Conservation (phyloP, 495 filamentous ascomycete genomes). For the Lasiosphaeris hirsuta region DNA sequence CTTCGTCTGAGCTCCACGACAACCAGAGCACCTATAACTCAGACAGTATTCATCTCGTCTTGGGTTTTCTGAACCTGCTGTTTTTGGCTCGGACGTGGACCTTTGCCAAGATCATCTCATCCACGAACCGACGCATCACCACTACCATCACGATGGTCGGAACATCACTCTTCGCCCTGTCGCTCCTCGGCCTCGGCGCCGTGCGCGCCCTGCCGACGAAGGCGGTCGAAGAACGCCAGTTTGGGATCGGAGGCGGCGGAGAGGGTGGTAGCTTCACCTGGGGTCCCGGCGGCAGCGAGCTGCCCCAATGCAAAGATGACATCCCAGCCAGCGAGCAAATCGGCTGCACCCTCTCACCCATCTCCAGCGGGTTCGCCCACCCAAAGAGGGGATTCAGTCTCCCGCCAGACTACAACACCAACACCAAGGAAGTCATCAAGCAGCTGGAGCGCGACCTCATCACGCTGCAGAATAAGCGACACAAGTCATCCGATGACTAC, state of each 20-base stretch:
- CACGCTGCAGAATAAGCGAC: conserved; percentile 29
- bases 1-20: neutral
- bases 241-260: conserved; percentile 15
- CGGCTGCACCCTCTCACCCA: conserved; percentile 28
- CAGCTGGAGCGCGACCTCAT: conserved; percentile 23
- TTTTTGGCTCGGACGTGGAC: conserved; percentile 11
- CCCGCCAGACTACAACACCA: conserved; percentile 16
- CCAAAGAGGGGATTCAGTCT: conserved; percentile 24
- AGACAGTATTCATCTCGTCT: no score
- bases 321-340: conserved; percentile 18
- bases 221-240: conserved; percentile 22
- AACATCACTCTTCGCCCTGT: conserved; percentile 22
- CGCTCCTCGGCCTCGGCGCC: conserved; percentile 26
- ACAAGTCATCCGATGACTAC: conserved; percentile 25
- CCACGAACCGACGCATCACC: conserved; percentile 6
- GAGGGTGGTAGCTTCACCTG: conserved; percentile 16
- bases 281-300: conserved; percentile 7
- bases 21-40: neutral
- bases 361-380: conserved; percentile 28
- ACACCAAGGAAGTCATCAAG: conserved; percentile 27
- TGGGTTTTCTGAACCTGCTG: no score
- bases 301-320: conserved; percentile 13
- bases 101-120: conserved; percentile 10
- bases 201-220: conserved; percentile 7
- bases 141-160: conserved; percentile 27